These are phyloP conservation scores for Vachellia pachyceras DNA, from an alignment of 306 rosid species.

Conservation along the genomic window DNA sequence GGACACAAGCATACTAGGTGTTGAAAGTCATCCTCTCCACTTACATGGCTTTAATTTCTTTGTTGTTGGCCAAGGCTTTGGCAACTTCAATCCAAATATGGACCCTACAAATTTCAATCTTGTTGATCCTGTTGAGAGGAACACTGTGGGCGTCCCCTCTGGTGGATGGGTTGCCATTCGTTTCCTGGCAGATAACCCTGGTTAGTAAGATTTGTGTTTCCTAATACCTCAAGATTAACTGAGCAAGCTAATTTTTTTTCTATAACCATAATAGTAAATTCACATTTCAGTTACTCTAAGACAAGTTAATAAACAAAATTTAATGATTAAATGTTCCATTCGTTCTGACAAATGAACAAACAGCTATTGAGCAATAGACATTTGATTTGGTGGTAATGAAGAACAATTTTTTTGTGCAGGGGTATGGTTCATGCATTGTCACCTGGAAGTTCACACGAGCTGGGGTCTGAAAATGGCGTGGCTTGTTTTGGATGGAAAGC, in stretches of 20 bases:
- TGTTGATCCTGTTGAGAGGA: constrained; percentile 56
- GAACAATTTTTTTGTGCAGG: constrained; percentile 33
- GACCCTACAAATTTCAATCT: constrained; percentile 51
- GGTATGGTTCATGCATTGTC: constrained; percentile 71
- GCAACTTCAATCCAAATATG: constrained; percentile 50
- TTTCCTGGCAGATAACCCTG: constrained; percentile 61
- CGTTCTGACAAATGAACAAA: constrained; percentile 9
- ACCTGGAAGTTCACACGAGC: constrained; percentile 55
- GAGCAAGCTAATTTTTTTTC: neutral
- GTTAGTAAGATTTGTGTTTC: constrained; percentile 20
- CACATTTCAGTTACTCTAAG: neutral
- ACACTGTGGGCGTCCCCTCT: constrained; percentile 53
- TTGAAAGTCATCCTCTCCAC: constrained; percentile 59
- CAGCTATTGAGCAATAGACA: neutral
- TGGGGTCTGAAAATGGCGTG: constrained; percentile 70
- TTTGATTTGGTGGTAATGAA: neutral
- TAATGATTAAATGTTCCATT: neutral
- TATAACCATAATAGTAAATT: neutral
- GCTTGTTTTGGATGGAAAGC: constrained; percentile 58
- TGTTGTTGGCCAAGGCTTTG: constrained; percentile 61
- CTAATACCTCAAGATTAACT: neutral
- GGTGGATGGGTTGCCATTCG: constrained; percentile 61
- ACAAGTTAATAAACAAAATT: neutral
- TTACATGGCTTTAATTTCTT: constrained; percentile 64
- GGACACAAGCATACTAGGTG: constrained; percentile 53